phyloP scores from a whole-genome alignment of 2,329 filamentous ascomycete genomes.

The Penicillium sp. region DNA sequence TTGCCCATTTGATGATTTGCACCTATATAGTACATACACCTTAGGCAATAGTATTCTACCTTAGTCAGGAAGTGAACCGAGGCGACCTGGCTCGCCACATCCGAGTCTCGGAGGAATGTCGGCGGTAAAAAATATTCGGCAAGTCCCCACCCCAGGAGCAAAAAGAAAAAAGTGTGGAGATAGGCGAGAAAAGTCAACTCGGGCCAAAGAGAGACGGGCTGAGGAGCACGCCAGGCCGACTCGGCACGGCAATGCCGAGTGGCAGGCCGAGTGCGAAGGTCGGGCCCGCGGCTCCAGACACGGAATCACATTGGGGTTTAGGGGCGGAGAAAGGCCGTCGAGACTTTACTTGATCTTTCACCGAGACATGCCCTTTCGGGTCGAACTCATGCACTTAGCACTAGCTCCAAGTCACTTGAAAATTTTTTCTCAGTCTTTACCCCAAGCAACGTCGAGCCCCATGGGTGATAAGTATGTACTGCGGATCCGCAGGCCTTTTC shows the following conservation, averaged over 20 bases:
- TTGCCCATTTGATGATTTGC: not conserved
- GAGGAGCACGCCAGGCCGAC: constrained; percentile 7
- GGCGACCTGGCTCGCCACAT: not conserved
- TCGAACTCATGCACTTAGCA: constrained; percentile 7
- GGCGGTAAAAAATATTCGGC: constrained; percentile 1
- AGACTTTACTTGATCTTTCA: constrained; percentile 9
- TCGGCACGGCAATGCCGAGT: constrained; percentile 22
- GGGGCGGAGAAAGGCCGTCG: not conserved
- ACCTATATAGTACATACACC: not conserved
- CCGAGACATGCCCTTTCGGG: constrained; percentile 11
- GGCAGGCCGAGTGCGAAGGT: constrained; percentile 12
- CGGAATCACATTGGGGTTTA: constrained; percentile 1
- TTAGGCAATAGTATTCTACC: not conserved
- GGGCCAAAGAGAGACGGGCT: constrained; percentile 4
- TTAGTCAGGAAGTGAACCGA: not conserved
- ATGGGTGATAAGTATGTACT: not conserved
- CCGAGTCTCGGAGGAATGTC: constrained; percentile 19
- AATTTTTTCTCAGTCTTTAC: constrained; percentile 6
- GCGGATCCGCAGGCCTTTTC: not conserved
- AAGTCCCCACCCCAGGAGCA: not conserved
- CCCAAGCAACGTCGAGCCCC: not conserved
- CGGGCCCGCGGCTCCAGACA: constrained; percentile 14
- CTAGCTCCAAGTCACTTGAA: constrained; percentile 11
- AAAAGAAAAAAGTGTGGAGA: not conserved
- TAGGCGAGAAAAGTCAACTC: not conserved